A percentile compares a stretch with the other conserved stretches of the same genome.
phyloP scores from a whole-genome alignment of 495 filamentous ascomycete species.

The Chlorociboria aeruginascens region DNA sequence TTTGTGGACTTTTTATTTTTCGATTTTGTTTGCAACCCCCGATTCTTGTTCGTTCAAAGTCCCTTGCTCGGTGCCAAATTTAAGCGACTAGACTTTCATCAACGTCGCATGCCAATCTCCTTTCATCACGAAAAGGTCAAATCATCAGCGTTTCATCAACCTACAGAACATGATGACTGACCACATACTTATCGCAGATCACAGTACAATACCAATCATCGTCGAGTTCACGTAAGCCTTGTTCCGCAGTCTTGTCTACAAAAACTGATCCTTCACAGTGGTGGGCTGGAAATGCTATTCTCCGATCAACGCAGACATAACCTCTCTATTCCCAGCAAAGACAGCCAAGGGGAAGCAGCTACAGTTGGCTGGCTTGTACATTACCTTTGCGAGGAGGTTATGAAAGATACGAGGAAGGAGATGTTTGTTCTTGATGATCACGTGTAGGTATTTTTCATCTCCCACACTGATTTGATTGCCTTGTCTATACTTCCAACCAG shows the following conservation, averaged over 20 bases:
- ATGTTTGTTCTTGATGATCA: constrained; percentile 80
- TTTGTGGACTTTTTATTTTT: too few species aligned
- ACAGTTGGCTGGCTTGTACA: constrained; percentile 68
- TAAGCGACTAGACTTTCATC: background rate
- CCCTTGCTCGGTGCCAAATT: background rate
- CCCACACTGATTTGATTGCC: background rate
- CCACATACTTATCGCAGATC: constrained; percentile 5
- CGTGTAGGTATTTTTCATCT: constrained; percentile 50
- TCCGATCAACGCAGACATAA: constrained; percentile 62
- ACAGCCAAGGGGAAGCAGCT: constrained; percentile 41
- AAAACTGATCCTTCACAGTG: constrained; percentile 36
- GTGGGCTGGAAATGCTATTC: constrained; percentile 93
- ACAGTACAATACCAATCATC: constrained; percentile 25
- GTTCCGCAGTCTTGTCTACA: constrained; percentile 5
- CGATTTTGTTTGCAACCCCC: too few species aligned
- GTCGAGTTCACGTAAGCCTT: constrained; percentile 65
- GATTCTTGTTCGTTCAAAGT: too few species aligned
- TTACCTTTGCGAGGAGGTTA: constrained; percentile 70
- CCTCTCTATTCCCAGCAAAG: constrained; percentile 52
- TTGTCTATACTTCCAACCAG: background rate
- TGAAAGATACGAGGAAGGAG: constrained; percentile 79
- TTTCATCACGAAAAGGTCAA: background rate
- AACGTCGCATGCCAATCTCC: background rate
- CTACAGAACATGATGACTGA: background rate
- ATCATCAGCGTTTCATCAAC: background rate